These are phyloP conservation scores for Blastobotrys attinorum DNA, from an alignment of 805 yeast genomes.

Conservation along the genomic window DNA sequence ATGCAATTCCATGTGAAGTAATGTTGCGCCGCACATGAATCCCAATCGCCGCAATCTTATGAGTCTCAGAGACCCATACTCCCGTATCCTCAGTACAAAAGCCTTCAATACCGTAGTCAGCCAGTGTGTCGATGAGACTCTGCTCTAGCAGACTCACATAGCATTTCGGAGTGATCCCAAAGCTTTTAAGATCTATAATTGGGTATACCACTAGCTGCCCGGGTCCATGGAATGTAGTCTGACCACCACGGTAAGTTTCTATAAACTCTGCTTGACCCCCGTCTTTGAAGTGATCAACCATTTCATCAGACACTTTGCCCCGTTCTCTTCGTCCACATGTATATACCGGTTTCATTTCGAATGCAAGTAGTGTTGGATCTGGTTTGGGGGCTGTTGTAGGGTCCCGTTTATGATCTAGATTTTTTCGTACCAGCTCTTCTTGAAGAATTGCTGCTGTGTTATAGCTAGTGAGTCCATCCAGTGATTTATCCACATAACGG, in stretches of 20 bases:
- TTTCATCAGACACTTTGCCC: slow-evolving; percentile 35
- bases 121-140: slow-evolving; percentile 44
- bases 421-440: slow-evolving; percentile 13
- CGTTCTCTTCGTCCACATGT: slow-evolving; percentile 87
- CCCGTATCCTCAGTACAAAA: slow-evolving; percentile 69
- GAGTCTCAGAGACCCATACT: slow-evolving; percentile 59
- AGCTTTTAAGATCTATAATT: slow-evolving; percentile 59
- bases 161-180: slow-evolving; percentile 53
- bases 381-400: slow-evolving; percentile 28
- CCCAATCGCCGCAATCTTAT: slow-evolving; percentile 84
- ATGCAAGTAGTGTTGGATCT: slow-evolving; percentile 63
- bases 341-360: slow-evolving; percentile 78
- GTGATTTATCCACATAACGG: background rate
- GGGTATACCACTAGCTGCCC: slow-evolving; percentile 90
- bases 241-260: slow-evolving; percentile 90
- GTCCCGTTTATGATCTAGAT: slow-evolving; percentile 18
- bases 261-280: slow-evolving; percentile 44
- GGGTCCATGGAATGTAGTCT: slow-evolving; percentile 92
- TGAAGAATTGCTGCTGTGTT: slow-evolving; percentile 16
- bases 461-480: slow-evolving; percentile 15
- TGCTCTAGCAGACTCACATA: slow-evolving; percentile 57
- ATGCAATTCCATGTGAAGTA: slow-evolving; percentile 83
- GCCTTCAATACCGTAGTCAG: slow-evolving; percentile 36
- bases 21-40: slow-evolving; percentile 76
- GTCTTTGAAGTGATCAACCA: slow-evolving; percentile 21